Conservation (phyloP, 768 basidiomycete species). For the Lentinus brumalis region DNA sequence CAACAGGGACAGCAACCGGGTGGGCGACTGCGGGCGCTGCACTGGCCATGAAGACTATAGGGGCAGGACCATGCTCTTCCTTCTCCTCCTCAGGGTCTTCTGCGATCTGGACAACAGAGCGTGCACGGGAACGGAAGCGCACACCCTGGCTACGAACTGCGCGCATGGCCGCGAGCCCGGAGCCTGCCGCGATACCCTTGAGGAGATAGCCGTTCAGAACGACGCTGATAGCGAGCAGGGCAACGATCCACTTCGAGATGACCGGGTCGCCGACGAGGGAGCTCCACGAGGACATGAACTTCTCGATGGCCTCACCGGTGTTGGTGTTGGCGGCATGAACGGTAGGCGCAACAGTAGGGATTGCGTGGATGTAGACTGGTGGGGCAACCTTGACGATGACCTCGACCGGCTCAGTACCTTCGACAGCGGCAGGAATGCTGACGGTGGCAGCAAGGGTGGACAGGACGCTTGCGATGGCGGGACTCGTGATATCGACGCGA, state of each 20-base stretch:
- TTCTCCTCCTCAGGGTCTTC: slow-evolving; percentile 19
- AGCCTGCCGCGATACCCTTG: slow-evolving; percentile 74
- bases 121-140: slow-evolving; percentile 28
- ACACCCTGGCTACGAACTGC: slow-evolving; percentile 27
- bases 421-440: not conserved
- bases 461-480: slow-evolving; percentile 59
- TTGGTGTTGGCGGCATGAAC: slow-evolving; percentile 22
- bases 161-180: slow-evolving; percentile 30
- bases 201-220: slow-evolving; percentile 92
- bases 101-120: slow-evolving; percentile 14
- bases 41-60: slow-evolving; percentile 18
- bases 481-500: slow-evolving; percentile 72
- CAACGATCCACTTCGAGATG: slow-evolving; percentile 92
- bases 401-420: slow-evolving; percentile 19
- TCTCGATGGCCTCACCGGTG: slow-evolving; percentile 65
- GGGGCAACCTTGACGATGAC: slow-evolving; percentile 64
- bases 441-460: slow-evolving; percentile 51
- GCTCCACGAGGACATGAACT: slow-evolving; percentile 91
- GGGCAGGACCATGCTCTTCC: slow-evolving; percentile 16
- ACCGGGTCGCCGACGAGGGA: slow-evolving; percentile 91
- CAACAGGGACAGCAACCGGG: slow-evolving; percentile 10
- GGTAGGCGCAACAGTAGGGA: slow-evolving; percentile 35
- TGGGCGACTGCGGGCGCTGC: slow-evolving; percentile 16
- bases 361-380: slow-evolving; percentile 56
- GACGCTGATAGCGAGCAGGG: slow-evolving; percentile 82